Evolutionary conservation across 345 rosid genomes (phyloP), one percentile per base, ranked within the genome.

Genomic region (Salix udensis): DNA sequence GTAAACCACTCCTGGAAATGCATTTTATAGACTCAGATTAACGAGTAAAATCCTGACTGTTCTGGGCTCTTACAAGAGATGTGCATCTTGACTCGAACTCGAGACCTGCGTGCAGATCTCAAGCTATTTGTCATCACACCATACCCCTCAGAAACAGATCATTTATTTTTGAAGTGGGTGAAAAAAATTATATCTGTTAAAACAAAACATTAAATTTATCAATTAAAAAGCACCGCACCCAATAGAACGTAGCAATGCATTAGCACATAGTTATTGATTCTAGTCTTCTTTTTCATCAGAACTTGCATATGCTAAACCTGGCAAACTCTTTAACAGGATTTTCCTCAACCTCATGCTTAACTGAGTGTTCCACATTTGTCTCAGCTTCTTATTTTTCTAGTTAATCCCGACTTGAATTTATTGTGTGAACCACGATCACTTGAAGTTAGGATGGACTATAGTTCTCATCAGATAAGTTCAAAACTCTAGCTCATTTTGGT

Each of bases 261-360:
- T 10, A 18, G 34, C 26, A 18, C 70, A 6, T 61, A 28, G 31
- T 53, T 15, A 46, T 9, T 4, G 26, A 40, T 70, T 42, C 65
- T 77, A 82, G 14, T 86, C 87, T 9, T 86, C 87, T 52, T 88
- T 89, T 15, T 92, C 97, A 80, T 94, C 98, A 76, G 98, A 94
- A 86, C 93, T 90, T 24, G 88, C 94, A 82, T 95, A 95, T 7
- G 93, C 87, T 83, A 94, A 82, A 44, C 97, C 98, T 75, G 91
- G 78, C 82, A 95, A 83, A 81, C 91, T 84, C 85, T 86, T 86
- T 88, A 26, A 83, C 84, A 65, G 89, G 78, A 52, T 86, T 86
- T 78, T 86, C 61, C 6, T 26, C 44, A 28, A 4, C 39, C 36
- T 80, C 67, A 26, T n/a, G 50, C 5, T 37, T 50, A 37, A 15